A percentile compares a stretch with the other conserved stretches of the same genome.
Evolutionary conservation across 164 flowering plant species (phyloP).

Genomic region (Aristolochia fimbriata): DNA sequence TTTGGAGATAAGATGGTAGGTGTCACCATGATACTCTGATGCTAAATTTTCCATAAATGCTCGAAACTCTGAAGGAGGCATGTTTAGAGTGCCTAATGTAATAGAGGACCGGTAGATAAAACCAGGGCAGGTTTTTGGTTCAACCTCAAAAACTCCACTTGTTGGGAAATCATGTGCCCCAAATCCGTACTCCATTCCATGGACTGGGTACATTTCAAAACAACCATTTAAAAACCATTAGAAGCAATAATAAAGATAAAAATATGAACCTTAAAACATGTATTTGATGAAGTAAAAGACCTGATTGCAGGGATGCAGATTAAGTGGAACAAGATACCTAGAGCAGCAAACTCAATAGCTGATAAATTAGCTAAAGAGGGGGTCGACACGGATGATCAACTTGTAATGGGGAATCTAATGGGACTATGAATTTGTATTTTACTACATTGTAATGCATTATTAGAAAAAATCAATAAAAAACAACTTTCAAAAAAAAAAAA

Average conservation of each 20-base stretch:
- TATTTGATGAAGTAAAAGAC: no score
- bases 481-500: no score
- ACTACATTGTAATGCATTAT: no score
- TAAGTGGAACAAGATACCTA: no score
- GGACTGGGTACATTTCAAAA: slow-evolving; percentile 34
- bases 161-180: slow-evolving; percentile 84
- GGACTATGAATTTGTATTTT: no score
- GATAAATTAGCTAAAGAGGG: no score
- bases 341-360: no score
- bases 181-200: slow-evolving; percentile 81
- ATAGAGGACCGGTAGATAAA: slow-evolving; percentile 62
- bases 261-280: no score
- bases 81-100: slow-evolving; percentile 37
- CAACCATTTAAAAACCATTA: background rate
- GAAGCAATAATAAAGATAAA: background rate
- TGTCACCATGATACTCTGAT: slow-evolving; percentile 79
- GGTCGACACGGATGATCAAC: no score
- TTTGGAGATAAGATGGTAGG: slow-evolving; percentile 77
- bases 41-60: slow-evolving; percentile 51
- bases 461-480: no score
- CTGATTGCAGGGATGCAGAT: no score
- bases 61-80: slow-evolving; percentile 53
- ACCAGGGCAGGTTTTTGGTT: slow-evolving; percentile 79
- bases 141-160: slow-evolving; percentile 91
- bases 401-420: no score